Base-by-base conservation (phyloP, 139 green algal species). In the Volvox reticuliferus region DNA sequence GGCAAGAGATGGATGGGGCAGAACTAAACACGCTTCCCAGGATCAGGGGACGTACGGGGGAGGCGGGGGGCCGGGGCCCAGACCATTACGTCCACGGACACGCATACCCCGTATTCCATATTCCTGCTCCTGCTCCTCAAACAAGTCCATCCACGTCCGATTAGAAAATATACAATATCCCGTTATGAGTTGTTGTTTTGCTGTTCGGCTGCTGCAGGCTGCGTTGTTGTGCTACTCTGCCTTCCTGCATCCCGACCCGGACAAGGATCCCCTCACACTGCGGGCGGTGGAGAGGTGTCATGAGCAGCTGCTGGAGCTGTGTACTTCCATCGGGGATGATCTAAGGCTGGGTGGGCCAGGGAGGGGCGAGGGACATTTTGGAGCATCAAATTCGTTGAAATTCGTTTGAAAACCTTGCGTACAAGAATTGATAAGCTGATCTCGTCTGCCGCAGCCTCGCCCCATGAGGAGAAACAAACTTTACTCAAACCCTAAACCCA, bases 251-350 rank as follows among this genome's bases (percentile, higher is more conserved):
- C 83, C 83, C 13, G 83, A 89, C 83, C 67, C 83, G n/a, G 83
- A 89, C 67, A 89, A 89, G 83, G 83, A 89, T 68, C 83, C 83
- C 12, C 68, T 89, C 36, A 89, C 83, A 28, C 83, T 89, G 83
- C 26, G 67, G 67, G 83, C 67, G 13, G 67, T 89, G 83, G 83
- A 89, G 83, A 65, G 83, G 30, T 80, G 67, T 33, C 35, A 80
- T 35, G 83, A 80, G 36, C 67, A 80, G 83, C 83, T 89, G 36
- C 67, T 89, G 83, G 83, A 80, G 67, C 68, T 89, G 37, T 89
- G 83, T 35, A 68, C 67, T 12, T 68, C 83, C 67, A 89, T 68
- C 19, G 83, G 83, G 65, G 36, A 68, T 36, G 83, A 35, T 28
- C 83, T 89, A 68, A 32, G 83, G 24, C 3, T 16, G 28, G 83